Conservation (phyloP, 1,139 yeast species). For the Geotrichum europaeum region DNA sequence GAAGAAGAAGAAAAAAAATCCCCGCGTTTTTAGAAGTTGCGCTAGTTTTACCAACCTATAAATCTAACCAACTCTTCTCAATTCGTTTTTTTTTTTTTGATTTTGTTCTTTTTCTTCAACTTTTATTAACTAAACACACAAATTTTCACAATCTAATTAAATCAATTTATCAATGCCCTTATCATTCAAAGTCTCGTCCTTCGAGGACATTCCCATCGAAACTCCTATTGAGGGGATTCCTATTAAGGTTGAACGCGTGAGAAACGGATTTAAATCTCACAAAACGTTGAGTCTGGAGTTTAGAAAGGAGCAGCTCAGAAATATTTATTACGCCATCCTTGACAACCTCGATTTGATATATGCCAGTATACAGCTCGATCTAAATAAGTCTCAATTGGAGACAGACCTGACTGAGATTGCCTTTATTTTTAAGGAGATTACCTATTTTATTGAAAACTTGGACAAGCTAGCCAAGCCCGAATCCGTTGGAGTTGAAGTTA, state of each 20-base stretch:
- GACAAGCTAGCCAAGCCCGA: slow-evolving; percentile 59
- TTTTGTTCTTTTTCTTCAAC: background rate
- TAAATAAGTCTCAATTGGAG: slow-evolving; percentile 59
- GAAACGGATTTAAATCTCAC: slow-evolving; percentile 42
- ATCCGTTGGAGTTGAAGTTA: slow-evolving; percentile 7
- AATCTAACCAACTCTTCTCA: too few species aligned
- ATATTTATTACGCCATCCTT: slow-evolving; percentile 56
- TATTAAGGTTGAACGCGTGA: slow-evolving; percentile 41
- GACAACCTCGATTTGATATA: slow-evolving; percentile 54
- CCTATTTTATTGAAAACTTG: slow-evolving; percentile 54
- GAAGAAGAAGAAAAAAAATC: too few species aligned
- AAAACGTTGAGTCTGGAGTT: slow-evolving; percentile 51
- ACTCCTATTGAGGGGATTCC: slow-evolving; percentile 52
- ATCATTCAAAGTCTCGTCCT: slow-evolving; percentile 1
- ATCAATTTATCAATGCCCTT: background rate
- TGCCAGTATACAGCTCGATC: slow-evolving; percentile 59
- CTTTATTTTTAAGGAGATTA: slow-evolving; percentile 50
- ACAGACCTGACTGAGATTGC: slow-evolving; percentile 53
- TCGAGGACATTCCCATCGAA: slow-evolving; percentile 17
- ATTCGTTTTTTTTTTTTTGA: too few species aligned
- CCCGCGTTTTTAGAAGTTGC: too few species aligned
- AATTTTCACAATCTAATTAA: background rate
- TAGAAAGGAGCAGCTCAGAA: slow-evolving; percentile 60
- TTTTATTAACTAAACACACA: background rate
- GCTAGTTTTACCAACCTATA: too few species aligned